Conservation (phyloP, 208 protist species). For the Leptomonas pyrrhocoris region DNA sequence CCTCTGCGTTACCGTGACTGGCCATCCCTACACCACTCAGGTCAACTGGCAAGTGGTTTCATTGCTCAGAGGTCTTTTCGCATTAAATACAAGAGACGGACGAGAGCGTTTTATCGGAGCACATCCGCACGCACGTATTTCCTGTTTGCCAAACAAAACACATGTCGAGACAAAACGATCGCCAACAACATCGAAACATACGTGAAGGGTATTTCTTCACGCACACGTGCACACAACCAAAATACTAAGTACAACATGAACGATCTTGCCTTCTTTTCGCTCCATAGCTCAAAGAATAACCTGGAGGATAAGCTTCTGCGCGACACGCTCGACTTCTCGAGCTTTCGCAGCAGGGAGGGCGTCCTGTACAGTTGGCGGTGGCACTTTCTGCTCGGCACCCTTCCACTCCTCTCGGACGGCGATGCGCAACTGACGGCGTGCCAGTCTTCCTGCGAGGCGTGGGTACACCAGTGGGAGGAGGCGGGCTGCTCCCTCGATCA, state of each 20-base stretch:
- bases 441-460: conserved; percentile 5
- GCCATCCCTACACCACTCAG: no score
- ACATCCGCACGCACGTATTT: no score
- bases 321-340: conserved; percentile 36
- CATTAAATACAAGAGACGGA: no score
- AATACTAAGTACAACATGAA: conserved; percentile 34
- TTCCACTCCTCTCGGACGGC: conserved; percentile 22
- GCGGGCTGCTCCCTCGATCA: conserved; percentile 21
- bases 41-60: no score
- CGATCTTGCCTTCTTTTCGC: conserved; percentile 34
- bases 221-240: not conserved
- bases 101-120: no score
- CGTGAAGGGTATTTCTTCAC: no score
- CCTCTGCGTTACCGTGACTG: no score
- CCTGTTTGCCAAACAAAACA: no score
- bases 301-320: conserved; percentile 36
- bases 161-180: no score
- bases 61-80: no score
- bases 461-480: conserved; percentile 22
- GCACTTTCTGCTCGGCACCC: conserved; percentile 50
- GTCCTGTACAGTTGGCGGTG: conserved; percentile 48
- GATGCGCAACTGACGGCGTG: conserved; percentile 3
- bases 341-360: not conserved
- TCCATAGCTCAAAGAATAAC: conserved; percentile 7
- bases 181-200: no score